Percentiles rank a stretch among this genome's conserved stretches.
phyloP scores from a whole-genome alignment of 306 rosid species.

The Amphicarpaea edgeworthii region DNA sequence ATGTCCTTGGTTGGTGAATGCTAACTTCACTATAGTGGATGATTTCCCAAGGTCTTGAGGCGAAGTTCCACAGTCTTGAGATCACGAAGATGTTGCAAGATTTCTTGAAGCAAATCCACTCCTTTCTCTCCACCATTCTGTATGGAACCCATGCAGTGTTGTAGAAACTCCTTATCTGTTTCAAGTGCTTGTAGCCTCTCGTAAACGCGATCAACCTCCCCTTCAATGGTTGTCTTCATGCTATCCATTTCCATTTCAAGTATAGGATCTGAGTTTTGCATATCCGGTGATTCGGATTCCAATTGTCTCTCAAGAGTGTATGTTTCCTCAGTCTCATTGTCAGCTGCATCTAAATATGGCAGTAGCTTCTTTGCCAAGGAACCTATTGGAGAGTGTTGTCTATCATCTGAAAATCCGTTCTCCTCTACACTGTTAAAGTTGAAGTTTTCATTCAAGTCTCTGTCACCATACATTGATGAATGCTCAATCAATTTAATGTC shows the following conservation, averaged over 20 bases:
- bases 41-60: constrained; percentile 51
- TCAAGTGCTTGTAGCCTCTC: constrained; percentile 83
- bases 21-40: constrained; percentile 45
- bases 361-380: constrained; percentile 75
- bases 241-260: constrained; percentile 53
- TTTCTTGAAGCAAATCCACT: constrained; percentile 72
- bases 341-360: constrained; percentile 72
- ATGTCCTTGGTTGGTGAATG: constrained; percentile 29
- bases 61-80: constrained; percentile 67
- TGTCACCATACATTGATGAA: constrained; percentile 33
- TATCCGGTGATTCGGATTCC: constrained; percentile 46
- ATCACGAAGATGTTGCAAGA: constrained; percentile 75
- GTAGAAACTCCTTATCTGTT: constrained; percentile 73
- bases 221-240: constrained; percentile 60
- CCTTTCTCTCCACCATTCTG: constrained; percentile 83
- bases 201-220: constrained; percentile 81
- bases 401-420: constrained; percentile 45
- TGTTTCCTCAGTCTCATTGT: constrained; percentile 51
- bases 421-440: constrained; percentile 56
- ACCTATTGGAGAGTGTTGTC: constrained; percentile 42
- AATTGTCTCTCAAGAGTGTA: constrained; percentile 35
- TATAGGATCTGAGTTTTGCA: constrained; percentile 41
- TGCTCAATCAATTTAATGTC: constrained; percentile 43
- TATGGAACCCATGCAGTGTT: constrained; percentile 69
- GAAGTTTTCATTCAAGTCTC: constrained; percentile 44